Evolutionary conservation across 1,284 basidiomycete species (phyloP).

Genomic region (Sphagnurus paluster): DNA sequence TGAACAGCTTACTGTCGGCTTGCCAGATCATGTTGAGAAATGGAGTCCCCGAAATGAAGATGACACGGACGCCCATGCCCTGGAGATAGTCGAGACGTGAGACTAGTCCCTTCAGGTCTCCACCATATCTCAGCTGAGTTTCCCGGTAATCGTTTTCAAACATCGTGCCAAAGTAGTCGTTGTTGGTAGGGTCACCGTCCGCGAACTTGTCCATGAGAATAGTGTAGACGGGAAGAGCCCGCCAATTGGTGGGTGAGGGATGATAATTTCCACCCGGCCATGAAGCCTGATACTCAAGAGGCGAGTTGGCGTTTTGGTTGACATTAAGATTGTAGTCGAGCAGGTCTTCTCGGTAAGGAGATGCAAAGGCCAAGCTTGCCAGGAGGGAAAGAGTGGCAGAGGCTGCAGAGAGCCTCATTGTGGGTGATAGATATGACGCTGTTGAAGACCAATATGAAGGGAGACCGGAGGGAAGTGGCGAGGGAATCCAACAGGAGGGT

Average conservation of each 20-base stretch:
- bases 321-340: conserved; percentile 83
- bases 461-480: conserved; percentile 2
- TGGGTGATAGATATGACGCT: conserved; percentile 6
- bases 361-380: conserved; percentile 38
- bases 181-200: conserved; percentile 87
- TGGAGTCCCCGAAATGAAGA: conserved; percentile 89
- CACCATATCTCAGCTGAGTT: conserved; percentile 85
- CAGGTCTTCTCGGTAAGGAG: conserved; percentile 78
- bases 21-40: conserved; percentile 96
- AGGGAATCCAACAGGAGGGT: conserved; percentile 5
- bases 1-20: conserved; percentile 74
- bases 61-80: conserved; percentile 80
- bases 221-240: conserved; percentile 81
- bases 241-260: conserved; percentile 84
- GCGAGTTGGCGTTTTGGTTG: conserved; percentile 72
- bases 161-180: conserved; percentile 80
- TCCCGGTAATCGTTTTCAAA: conserved; percentile 86
- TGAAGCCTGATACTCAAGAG: conserved; percentile 68
- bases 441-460: conserved; percentile 3
- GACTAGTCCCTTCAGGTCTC: conserved; percentile 78
- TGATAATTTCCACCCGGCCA: conserved; percentile 70
- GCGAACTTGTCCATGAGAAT: conserved; percentile 90
- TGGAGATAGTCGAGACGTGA: conserved; percentile 82
- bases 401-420: conserved; percentile 38
- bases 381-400: conserved; percentile 30